These are phyloP conservation scores for Pythium apleroticum DNA, from an alignment of 352 stramenopile genomes.

Conservation along the genomic window DNA sequence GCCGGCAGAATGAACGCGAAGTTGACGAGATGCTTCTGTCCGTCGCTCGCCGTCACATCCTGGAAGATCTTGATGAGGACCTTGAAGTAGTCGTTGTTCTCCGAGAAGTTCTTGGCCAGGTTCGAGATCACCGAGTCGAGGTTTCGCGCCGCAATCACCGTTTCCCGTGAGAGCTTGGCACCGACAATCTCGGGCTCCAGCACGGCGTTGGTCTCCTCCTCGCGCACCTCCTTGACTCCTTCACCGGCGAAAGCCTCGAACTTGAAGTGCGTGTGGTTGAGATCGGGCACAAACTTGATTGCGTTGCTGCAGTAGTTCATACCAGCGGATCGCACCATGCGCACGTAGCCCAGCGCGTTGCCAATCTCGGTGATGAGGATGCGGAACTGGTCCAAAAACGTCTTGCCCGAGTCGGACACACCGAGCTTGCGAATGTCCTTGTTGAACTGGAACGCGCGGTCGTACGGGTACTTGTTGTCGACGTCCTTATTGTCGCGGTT, in stretches of 20 bases:
- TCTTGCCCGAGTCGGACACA: conserved; percentile 83
- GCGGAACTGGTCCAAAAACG: conserved; percentile 90
- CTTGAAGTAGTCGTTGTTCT: conserved; percentile 94
- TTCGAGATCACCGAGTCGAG: conserved; percentile 87
- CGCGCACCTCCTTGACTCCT: conserved; percentile 52
- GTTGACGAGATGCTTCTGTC: conserved; percentile 91
- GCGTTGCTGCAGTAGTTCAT: conserved; percentile 93
- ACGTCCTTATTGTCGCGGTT: conserved; percentile 87
- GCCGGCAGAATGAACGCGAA: conserved; percentile 91
- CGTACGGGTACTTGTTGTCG: conserved; percentile 93
- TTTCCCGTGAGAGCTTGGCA: conserved; percentile 77
- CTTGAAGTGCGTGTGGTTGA: conserved; percentile 87
- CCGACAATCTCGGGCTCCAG: conserved; percentile 46
- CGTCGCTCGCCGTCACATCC: conserved; percentile 82
- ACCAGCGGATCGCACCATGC: conserved; percentile 91
- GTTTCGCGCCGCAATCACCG: conserved; percentile 80
- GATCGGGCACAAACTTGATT: conserved; percentile 91
- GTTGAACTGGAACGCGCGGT: conserved; percentile 90
- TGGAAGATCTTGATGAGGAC: conserved; percentile 89
- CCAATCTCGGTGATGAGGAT: conserved; percentile 92
- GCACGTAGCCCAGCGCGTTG: conserved; percentile 92
- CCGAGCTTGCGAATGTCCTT: conserved; percentile 89
- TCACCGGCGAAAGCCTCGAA: conserved; percentile 74
- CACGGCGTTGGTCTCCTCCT: conserved; percentile 55
- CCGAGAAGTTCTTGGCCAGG: conserved; percentile 88